phyloP scores from a whole-genome alignment of 2,329 filamentous ascomycete genomes.

The Sporothrix schenckii region DNA sequence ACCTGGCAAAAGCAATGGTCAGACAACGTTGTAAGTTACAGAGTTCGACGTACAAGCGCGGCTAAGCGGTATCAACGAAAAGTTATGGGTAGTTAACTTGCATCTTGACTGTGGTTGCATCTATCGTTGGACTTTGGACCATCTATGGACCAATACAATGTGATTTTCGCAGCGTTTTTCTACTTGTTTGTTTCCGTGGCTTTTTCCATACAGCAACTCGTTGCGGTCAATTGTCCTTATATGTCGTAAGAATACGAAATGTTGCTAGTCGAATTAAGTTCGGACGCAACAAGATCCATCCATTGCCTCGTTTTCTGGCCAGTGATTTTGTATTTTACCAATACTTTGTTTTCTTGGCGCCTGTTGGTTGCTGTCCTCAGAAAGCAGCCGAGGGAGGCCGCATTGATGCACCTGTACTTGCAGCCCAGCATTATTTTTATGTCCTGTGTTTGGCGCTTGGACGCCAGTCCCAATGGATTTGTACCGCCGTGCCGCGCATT shows the following conservation, averaged over 20 bases:
- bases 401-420: not conserved
- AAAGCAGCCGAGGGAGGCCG: too few species aligned
- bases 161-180: not conserved
- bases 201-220: not conserved
- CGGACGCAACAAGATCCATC: slow-evolving; percentile 1
- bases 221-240: too few species aligned
- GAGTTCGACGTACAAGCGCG: not conserved
- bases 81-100: not conserved
- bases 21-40: not conserved
- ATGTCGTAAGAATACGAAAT: too few species aligned
- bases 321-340: not conserved
- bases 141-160: not conserved
- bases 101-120: not conserved
- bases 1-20: too few species aligned
- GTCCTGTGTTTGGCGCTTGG: slow-evolving; percentile 18
- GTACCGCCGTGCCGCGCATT: slow-evolving; percentile 16
- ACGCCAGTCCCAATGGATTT: not conserved
- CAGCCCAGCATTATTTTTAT: not conserved
- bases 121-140: not conserved
- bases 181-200: not conserved
- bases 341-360: not conserved
- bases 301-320: not conserved
- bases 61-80: not conserved
- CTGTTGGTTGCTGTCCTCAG: not conserved
- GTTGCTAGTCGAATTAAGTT: not conserved